These are phyloP conservation scores for Nelumbo lutea DNA, from an alignment of 164 flowering plant species.

Conservation along the genomic window DNA sequence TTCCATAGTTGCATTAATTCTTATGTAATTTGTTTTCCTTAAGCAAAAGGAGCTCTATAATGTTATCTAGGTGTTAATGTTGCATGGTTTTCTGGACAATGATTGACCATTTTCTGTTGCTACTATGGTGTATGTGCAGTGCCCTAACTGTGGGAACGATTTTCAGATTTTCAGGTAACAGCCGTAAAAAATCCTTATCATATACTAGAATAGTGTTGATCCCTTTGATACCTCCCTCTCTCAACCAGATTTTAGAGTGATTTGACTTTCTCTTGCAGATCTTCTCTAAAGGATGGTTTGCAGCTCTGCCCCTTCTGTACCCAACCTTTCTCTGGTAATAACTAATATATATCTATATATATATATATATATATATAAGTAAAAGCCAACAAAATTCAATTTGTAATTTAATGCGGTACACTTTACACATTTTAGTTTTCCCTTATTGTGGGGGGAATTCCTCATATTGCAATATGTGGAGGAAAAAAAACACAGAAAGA, in stretches of 20 bases:
- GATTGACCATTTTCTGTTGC: slow-evolving; percentile 1
- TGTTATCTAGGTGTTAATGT: background rate
- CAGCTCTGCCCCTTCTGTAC: slow-evolving; percentile 82
- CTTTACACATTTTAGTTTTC: background rate
- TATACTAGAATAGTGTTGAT: background rate
- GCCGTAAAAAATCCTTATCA: background rate
- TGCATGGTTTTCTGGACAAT: background rate
- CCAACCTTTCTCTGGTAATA: slow-evolving; percentile 85
- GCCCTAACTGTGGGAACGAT: slow-evolving; percentile 91
- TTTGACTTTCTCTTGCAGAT: slow-evolving; percentile 41
- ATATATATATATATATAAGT: background rate
- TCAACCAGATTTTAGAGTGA: background rate
- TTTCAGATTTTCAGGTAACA: slow-evolving; percentile 89
- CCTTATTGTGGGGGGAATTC: background rate
- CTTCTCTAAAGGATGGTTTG: slow-evolving; percentile 58
- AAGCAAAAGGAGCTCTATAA: background rate
- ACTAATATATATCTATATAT: background rate
- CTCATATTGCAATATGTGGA: background rate
- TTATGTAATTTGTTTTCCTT: background rate
- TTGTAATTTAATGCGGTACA: no score
- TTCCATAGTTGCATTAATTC: background rate
- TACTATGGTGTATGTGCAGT: slow-evolving; percentile 50
- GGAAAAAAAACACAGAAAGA: background rate
- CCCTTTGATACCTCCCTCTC: background rate
- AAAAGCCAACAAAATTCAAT: no score